phyloP scores from a whole-genome alignment of 2,329 filamentous ascomycete genomes.

The Trichoderma polysporum region DNA sequence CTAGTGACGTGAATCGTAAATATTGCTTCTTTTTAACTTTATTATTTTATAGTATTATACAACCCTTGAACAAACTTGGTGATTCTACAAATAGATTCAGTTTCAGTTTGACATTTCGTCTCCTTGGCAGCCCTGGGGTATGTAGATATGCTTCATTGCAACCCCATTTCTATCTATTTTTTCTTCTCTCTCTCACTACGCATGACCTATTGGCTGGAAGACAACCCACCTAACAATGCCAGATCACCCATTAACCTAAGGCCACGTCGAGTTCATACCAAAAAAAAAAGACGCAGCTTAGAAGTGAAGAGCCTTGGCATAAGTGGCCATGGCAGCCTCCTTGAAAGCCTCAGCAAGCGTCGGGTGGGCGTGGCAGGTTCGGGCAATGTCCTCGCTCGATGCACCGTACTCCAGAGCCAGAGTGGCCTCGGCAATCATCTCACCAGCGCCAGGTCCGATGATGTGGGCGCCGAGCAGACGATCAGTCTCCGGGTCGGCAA shows the following conservation, averaged over 20 bases:
- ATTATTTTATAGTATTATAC: conserved; percentile 18
- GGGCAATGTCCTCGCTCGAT: conserved; percentile 88
- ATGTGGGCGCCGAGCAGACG: conserved; percentile 95
- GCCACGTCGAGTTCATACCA: neutral
- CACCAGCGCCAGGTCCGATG: conserved; percentile 90
- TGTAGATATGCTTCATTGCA: conserved; percentile 6
- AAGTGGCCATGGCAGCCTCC: conserved; percentile 98
- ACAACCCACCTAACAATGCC: neutral
- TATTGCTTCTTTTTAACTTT: conserved; percentile 7
- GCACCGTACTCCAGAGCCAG: conserved; percentile 96
- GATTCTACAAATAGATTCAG: conserved; percentile 16
- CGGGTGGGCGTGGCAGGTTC: conserved; percentile 95
- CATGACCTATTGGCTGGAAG: neutral
- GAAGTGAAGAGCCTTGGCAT: conserved; percentile 94
- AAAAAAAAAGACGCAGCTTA: conserved; percentile 44
- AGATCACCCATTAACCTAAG: neutral
- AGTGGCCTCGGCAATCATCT: conserved; percentile 98
- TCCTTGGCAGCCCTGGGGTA: neutral
- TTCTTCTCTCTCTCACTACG: conserved; percentile 2
- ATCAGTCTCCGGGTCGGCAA: conserved; percentile 94
- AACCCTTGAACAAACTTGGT: conserved; percentile 7
- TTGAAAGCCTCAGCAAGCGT: conserved; percentile 98
- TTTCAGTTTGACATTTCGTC: neutral
- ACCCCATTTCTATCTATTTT: conserved; percentile 9
- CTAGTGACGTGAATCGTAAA: neutral